These are phyloP conservation scores for Talaromyces sp. DNA, from an alignment of 2,329 filamentous ascomycete genomes.

Conservation along the genomic window DNA sequence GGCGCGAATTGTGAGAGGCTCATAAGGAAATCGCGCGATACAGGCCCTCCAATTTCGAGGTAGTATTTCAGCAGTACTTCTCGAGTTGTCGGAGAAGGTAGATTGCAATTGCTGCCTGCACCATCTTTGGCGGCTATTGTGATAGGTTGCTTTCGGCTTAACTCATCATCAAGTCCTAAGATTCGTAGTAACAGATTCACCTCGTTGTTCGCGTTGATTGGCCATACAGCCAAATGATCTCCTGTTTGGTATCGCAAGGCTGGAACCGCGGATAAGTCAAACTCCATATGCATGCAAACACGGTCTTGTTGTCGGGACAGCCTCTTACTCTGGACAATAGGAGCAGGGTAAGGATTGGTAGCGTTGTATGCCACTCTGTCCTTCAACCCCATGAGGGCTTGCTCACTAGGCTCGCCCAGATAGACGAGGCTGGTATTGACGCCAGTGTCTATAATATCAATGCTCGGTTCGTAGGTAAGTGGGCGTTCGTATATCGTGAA, in stretches of 20 bases:
- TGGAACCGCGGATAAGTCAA: not conserved
- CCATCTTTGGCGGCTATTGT: not conserved
- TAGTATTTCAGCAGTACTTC: constrained; percentile 84
- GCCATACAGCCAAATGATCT: constrained; percentile 3
- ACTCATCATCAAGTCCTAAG: not conserved
- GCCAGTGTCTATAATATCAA: not conserved
- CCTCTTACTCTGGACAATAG: not conserved
- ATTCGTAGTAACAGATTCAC: not conserved
- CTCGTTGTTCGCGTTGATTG: not conserved
- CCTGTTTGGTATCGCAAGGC: constrained; percentile 1
- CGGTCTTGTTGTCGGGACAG: not conserved
- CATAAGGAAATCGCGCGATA: constrained; percentile 86
- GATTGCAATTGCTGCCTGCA: not conserved
- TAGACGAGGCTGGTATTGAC: not conserved
- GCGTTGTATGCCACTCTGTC: too few relatives aligned
- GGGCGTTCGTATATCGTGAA: not conserved
- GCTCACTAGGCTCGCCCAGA: not conserved
- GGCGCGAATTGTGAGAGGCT: constrained; percentile 80
- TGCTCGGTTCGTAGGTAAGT: not conserved
- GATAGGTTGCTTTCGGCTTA: not conserved
- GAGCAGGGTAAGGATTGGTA: not conserved
- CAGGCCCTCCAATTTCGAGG: constrained; percentile 84
- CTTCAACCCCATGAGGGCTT: not conserved
- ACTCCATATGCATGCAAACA: constrained; percentile 2
- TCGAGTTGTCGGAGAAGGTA: constrained; percentile 86